phyloP scores from a whole-genome alignment of 2,329 filamentous ascomycete genomes.

The Alternaria ventricosa region DNA sequence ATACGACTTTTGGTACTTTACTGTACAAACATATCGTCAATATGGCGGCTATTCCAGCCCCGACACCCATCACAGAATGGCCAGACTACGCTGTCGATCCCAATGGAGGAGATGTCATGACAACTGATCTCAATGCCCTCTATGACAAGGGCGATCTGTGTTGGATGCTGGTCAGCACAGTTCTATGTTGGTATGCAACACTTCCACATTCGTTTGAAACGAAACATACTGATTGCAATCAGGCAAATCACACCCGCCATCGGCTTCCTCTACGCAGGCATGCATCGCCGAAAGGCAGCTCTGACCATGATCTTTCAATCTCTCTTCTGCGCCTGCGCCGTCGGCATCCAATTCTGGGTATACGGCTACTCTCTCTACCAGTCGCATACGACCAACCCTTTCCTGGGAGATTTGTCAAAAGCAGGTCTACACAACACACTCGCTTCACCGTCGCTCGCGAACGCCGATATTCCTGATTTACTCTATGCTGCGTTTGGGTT shows the following conservation, averaged over 20 bases:
- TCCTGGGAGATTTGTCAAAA: conserved; percentile 41
- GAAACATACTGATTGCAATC: conserved; percentile 1
- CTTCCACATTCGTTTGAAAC: not conserved
- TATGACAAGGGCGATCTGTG: conserved; percentile 58
- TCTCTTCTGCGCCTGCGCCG: conserved; percentile 55
- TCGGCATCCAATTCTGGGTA: conserved; percentile 57
- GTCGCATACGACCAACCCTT: conserved; percentile 37
- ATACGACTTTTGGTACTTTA: not conserved
- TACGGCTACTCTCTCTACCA: conserved; percentile 56
- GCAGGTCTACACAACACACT: conserved; percentile 40
- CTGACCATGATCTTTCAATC: conserved; percentile 58
- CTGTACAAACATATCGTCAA: not conserved
- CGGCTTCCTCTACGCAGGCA: conserved; percentile 44
- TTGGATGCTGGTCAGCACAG: conserved; percentile 48
- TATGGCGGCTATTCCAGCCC: conserved; percentile 36
- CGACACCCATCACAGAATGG: conserved; percentile 50
- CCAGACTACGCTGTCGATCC: conserved; percentile 52
- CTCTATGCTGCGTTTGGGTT: conserved; percentile 45
- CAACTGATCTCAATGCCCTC: conserved; percentile 53
- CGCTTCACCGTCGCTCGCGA: conserved; percentile 39
- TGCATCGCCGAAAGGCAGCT: conserved; percentile 41
- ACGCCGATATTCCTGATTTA: conserved; percentile 42
- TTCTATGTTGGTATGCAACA: conserved; percentile 37
- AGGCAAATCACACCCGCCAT: conserved; percentile 46
- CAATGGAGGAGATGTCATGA: conserved; percentile 54